Evolutionary conservation across 2,329 filamentous ascomycete species (phyloP), one percentile per base, ranked within the genome.

Genomic region (Arthrocladium fulminans): DNA sequence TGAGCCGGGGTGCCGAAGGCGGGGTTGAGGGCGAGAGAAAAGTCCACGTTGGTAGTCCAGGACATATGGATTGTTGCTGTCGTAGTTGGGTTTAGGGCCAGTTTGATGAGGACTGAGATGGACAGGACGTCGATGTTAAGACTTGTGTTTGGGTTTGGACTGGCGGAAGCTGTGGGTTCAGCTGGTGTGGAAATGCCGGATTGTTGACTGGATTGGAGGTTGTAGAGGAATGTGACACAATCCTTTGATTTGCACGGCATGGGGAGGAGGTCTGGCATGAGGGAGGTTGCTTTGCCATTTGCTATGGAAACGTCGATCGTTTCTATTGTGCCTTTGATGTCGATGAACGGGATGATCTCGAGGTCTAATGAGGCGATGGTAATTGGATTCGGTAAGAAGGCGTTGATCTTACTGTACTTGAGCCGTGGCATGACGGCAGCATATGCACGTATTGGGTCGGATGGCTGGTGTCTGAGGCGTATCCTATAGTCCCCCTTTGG

Each of bases 401-500:
- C 62, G 48, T 66, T 68, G 17, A 75, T 51, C 47, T 70, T 70
- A 8, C 74, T 73, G 57, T 78, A 80, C 29, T 74, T 67, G 47
- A 80, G 70, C 37, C 74, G 69, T 56, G 75, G 76, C 55, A 76
- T 75, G 10, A 79, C 65, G 10, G 75, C 74, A 20, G 76, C 75
- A 5, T 77, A 67, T 23, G 75, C 69, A 30, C 74, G 73, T 50
- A 77, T 76, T 1, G 75, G 67, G 45, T 73, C 69, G 41, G 73
- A 71, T 35, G 72, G 70, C 27, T 73, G 69, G 51, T 73, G 76
- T 51, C 72, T 67, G 37, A 81, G 68, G n/a, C 75, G 74, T 47
- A 74, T 72, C 17, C 72, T 64, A 34, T 70, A 65, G 41, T 74
- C 72, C 49, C 73, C 70, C 3, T 67, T 65, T 29, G 71, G 66